Evolutionary conservation across 192 early-diverging fungal genomes (phyloP), one percentile per base, ranked within the genome.

Genomic region (Umbelopsis isabellina): DNA sequence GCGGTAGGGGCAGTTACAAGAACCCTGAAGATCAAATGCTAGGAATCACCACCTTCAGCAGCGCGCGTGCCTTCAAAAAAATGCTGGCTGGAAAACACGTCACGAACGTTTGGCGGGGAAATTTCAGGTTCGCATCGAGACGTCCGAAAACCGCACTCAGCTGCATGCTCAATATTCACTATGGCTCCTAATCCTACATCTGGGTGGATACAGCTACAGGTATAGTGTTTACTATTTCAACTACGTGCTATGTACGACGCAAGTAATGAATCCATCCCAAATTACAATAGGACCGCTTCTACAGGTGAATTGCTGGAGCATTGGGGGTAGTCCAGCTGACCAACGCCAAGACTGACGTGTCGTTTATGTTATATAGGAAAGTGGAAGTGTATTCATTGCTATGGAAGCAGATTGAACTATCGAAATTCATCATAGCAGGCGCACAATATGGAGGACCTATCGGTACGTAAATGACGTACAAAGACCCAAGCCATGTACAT

Each of bases 361-460:
- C 18, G n/a, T 18, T 18, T 22, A 18, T 55, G 11, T 23, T 15
- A 33, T 22, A 22, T 66, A 88, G 87, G 72, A 86, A 92, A 72
- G 87, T 93, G 66, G 91, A 93, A 72, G 80, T 93, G 12, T 99
- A 99, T 73, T 74, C 89, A 18, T 88, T 98, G 90, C 76, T 88
- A 55, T 98, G 96, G 97, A 90, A 89, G 30, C 88, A 90, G n/a
- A 81, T 95, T 6, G 93, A 97, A 75, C 80, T 99, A 30, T 87
- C 87, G 11, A 93, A 93, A 68, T 93, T 85, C 75, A 83, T 92
- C 65, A 86, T 95, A 16, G 92, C 95, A 0, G 92, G 86, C 2
- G 92, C 95, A 22, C 91, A 93, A 4, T 95, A 91, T 84, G 97
- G 94, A 30, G 97, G 97, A 10, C 97, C 97, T 7, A 90, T 96